Conservation (phyloP, 768 basidiomycete genomes). For the Boletus bicolor region DNA sequence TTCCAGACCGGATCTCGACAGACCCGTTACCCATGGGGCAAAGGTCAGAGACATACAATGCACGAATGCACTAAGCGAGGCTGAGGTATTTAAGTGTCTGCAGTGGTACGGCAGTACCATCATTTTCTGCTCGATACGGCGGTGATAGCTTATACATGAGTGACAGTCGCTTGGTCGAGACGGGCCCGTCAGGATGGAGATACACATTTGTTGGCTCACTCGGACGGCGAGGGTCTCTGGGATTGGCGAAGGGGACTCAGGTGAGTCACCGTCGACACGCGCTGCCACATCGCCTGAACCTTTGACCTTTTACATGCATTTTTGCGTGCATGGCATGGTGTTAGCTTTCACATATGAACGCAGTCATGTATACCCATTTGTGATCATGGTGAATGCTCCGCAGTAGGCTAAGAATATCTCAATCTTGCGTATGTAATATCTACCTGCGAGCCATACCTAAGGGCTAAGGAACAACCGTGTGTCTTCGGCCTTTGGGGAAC, state of each 20-base stretch:
- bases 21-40: background rate
- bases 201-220: background rate
- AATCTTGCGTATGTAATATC: background rate
- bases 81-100: background rate
- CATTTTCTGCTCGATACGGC: background rate
- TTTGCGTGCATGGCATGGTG: background rate
- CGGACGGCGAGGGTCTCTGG: background rate
- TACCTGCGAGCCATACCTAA: background rate
- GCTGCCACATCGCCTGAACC: background rate
- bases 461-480: background rate
- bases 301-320: background rate
- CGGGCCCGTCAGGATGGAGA: background rate
- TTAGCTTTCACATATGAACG: slow-evolving; percentile 7
- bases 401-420: background rate
- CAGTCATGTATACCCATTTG: background rate
- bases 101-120: background rate
- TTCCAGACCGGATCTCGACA: background rate
- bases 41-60: background rate
- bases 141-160: background rate
- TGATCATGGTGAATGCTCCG: background rate
- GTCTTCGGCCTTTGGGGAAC: too few species aligned
- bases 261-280: slow-evolving; percentile 2
- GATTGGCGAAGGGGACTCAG: background rate
- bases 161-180: background rate
- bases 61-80: background rate